Evolutionary conservation across 306 rosid genomes (phyloP), one percentile per base, ranked within the genome.

Genomic region (Sophora flavescens): DNA sequence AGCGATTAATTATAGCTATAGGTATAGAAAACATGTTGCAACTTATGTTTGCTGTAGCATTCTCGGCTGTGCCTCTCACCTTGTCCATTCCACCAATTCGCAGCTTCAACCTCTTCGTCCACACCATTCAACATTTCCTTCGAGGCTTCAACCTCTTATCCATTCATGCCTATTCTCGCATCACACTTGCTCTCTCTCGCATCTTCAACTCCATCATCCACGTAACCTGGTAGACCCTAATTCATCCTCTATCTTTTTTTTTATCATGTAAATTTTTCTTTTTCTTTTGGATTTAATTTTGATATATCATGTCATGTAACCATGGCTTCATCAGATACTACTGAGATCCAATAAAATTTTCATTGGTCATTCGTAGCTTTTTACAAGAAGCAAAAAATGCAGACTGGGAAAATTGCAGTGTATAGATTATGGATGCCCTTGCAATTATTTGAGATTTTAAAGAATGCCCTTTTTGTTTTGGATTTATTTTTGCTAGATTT

Each of bases 71-170:
- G 80, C 98, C 98, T 41, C 77, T 95, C 35, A 92, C 93, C 17
- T 82, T 95, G 4, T 95, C 92, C 85, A 76, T 95, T 59, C 97
- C 98, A 17, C 98, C 98, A 41, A 78, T 95, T 76, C 89, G 98
- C 0, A 89, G 87, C 89, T 81, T 95, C 53, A 92, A 75, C 53
- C 86, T 85, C 44, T 90, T 95, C 61, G 90, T 92, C 3, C 89
- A 86, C 42, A 80, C 92, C 30, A 6, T 95, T 0, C 91, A 95
- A 52, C 83, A 66, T 35, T 69, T 84, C 12, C 54, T 90, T 15
- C 88, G 84, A 18, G 80, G 84, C 12, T 86, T 85, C 58, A 18
- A 87, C 10, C 1, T 63, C 50, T 83, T 79, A 78, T 72, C 96
- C 42, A 50, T 83, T 69, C 72, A 77, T 18, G 71, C 80, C 26